Percentiles rank a stretch among this genome's conserved stretches.
phyloP scores from a whole-genome alignment of 805 yeast species.

The Zygoascus biomembranicola region DNA sequence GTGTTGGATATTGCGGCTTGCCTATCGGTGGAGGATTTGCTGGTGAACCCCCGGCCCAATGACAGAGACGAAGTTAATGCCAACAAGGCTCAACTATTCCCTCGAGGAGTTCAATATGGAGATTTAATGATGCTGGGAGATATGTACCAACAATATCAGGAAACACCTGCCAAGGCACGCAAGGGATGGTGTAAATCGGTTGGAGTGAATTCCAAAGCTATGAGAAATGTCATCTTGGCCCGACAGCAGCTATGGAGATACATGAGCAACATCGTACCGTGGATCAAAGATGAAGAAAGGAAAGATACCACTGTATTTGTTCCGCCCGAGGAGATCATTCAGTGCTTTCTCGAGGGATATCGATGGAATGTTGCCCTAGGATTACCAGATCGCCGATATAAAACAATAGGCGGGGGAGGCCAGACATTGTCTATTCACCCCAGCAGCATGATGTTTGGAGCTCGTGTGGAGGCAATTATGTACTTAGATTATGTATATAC shows the following conservation, averaged over 20 bases:
- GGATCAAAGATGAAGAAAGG: background rate
- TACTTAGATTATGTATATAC: constrained; percentile 92
- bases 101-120: constrained; percentile 66
- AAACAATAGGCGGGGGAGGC: constrained; percentile 69
- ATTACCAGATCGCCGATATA: constrained; percentile 86
- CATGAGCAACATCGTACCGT: constrained; percentile 32
- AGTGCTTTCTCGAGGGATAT: constrained; percentile 76
- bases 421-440: constrained; percentile 87
- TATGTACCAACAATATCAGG: constrained; percentile 48
- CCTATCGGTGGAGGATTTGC: constrained; percentile 81
- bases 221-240: constrained; percentile 67
- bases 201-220: constrained; percentile 68
- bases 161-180: constrained; percentile 44
- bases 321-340: constrained; percentile 39
- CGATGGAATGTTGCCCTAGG: constrained; percentile 89
- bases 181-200: constrained; percentile 79
- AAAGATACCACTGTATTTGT: background rate
- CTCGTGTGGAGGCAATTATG: constrained; percentile 77
- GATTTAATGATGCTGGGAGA: constrained; percentile 81
- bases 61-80: constrained; percentile 78
- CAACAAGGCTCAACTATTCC: constrained; percentile 58
- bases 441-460: constrained; percentile 78
- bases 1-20: constrained; percentile 90
- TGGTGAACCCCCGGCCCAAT: constrained; percentile 73
- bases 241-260: constrained; percentile 68